phyloP scores from a whole-genome alignment of 1,139 yeast genomes.

The Pichia sp. region DNA sequence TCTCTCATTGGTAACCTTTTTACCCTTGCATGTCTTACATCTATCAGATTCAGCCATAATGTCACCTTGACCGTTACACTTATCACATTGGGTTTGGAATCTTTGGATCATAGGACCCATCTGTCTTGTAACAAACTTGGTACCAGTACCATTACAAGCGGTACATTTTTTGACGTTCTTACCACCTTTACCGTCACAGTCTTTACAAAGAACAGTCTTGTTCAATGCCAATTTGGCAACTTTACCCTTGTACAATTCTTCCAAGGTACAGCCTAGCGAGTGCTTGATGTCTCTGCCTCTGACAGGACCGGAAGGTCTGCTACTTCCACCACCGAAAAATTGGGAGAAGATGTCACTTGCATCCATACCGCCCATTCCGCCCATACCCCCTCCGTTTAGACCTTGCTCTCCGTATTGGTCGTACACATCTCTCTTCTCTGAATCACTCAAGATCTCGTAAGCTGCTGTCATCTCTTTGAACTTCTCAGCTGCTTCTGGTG shows the following conservation, averaged over 20 bases:
- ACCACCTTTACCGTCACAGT: conserved; percentile 96
- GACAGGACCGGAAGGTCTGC: conserved; percentile 79
- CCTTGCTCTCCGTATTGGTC: conserved; percentile 95
- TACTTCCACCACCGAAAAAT: conserved; percentile 73
- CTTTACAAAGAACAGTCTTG: conserved; percentile 81
- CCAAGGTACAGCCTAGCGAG: conserved; percentile 77
- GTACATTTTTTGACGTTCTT: conserved; percentile 86
- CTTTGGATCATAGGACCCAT: conserved; percentile 99
- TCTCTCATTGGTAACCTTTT: conserved; percentile 82
- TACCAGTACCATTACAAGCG: conserved; percentile 86
- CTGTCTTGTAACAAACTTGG: conserved; percentile 89
- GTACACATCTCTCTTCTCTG: conserved; percentile 82
- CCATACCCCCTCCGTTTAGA: conserved; percentile 64
- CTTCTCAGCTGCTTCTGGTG: conserved; percentile 91
- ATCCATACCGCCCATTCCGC: conserved; percentile 68
- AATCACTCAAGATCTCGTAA: conserved; percentile 81
- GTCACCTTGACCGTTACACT: conserved; percentile 90
- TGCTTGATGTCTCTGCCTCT: conserved; percentile 90
- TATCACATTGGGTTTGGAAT: conserved; percentile 92
- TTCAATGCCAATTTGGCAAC: conserved; percentile 90
- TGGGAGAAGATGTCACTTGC: conserved; percentile 83
- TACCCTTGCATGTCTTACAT: conserved; percentile 85
- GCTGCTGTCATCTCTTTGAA: conserved; percentile 86
- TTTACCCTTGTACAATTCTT: conserved; percentile 93
- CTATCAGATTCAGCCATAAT: conserved; percentile 83